phyloP scores from a whole-genome alignment of 768 basidiomycete genomes.

The Boletus rubropictus region DNA sequence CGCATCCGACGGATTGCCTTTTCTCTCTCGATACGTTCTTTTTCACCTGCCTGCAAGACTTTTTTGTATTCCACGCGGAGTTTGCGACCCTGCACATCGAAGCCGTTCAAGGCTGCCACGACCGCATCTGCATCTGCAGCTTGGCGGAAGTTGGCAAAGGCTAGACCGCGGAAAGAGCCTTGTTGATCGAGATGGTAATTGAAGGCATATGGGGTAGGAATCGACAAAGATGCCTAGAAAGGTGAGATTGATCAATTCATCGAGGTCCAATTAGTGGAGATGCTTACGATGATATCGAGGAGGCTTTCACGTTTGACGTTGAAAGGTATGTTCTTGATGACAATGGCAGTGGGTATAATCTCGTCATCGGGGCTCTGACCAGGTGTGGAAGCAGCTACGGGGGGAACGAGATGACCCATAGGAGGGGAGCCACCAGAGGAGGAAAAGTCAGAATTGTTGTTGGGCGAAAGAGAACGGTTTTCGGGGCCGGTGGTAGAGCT shows the following conservation, averaged over 20 bases:
- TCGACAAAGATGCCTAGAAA: constrained; percentile 75
- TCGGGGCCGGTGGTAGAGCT: constrained; percentile 47
- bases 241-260: constrained; percentile 10
- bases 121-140: constrained; percentile 90
- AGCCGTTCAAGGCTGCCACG: constrained; percentile 92
- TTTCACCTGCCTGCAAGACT: constrained; percentile 97
- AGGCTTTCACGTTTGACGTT: constrained; percentile 95
- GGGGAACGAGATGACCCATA: constrained; percentile 37
- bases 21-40: constrained; percentile 96
- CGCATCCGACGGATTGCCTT: constrained; percentile 98
- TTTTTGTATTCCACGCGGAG: constrained; percentile 99
- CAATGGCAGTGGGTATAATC: constrained; percentile 97
- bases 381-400: constrained; percentile 47
- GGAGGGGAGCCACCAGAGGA: constrained; percentile 83
- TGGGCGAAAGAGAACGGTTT: constrained; percentile 75
- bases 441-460: constrained; percentile 85
- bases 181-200: constrained; percentile 98
- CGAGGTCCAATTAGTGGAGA: not conserved
- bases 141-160: constrained; percentile 97
- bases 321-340: constrained; percentile 99
- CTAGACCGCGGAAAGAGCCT: constrained; percentile 93
- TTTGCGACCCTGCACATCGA: constrained; percentile 94
- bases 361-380: constrained; percentile 68
- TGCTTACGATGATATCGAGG: constrained; percentile 87
- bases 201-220: constrained; percentile 98